Evolutionary conservation across 768 basidiomycete genomes (phyloP), one percentile per base, ranked within the genome.

Genomic region (Collybiopsis luxurians): DNA sequence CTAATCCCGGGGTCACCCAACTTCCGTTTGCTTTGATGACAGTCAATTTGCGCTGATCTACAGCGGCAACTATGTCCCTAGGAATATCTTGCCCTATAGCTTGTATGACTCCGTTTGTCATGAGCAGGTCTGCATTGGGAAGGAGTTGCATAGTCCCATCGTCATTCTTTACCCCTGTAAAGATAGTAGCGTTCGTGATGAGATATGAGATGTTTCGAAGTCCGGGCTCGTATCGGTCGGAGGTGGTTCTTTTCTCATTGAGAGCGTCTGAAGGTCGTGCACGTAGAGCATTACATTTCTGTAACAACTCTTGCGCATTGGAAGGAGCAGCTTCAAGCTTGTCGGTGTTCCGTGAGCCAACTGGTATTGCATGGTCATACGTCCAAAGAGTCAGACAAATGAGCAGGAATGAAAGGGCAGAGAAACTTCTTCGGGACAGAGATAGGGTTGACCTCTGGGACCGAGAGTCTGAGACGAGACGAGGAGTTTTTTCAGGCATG

Each of bases 101-200:
- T 63, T 78, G 82, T 49, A 90, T 71, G 39, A 89, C 71, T 9
- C 86, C 88, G 42, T 79, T 80, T 62, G 89, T 83, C 31, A 95
- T 74, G 10, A 89, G 73, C 40, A 95, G 67, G 61, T 87, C 87
- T 17, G 86, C 86, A 26, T 24, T 34, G 24, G 6, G 19, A 34
- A 65, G 59, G 9, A 78, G 61, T 31, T 79, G 75, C 60, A 86
- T 71, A 12, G 79, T 73, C 17, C 82, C 82, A 26, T 73, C 77
- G 17, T 78, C 79, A 56, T 85, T 81, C 38, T 77, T 67, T 34
- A 74, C 79, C 23, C 87, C 87, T 2, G 84, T 81, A 74, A 87
- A 78, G 48, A 90, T 77, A 39, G 83, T 82, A 2, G 84, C 88
- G 66, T 94, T 90, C 63, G 78, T 77, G 60, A 96, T 84, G 60